Base-by-base conservation (phyloP, 495 filamentous ascomycete genomes). In the Daldinia caldariorum region DNA sequence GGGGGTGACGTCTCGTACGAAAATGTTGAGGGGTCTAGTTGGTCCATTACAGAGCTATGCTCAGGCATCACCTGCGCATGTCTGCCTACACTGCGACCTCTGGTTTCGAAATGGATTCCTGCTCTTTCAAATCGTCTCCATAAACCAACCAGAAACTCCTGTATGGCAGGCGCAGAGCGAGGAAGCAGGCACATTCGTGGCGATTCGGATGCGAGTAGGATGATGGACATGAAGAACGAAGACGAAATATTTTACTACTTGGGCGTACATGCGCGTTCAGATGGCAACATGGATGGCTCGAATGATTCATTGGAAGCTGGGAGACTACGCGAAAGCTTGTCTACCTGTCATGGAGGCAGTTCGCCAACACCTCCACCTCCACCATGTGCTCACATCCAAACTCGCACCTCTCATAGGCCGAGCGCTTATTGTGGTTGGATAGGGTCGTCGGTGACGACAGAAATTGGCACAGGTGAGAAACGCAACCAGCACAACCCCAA, bases 41-140 rank as follows among this genome's bases (percentile, higher is more conserved):
- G 87, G 87, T 86, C 85, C 16, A 81, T 82, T 49, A 77, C 85
- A 45, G 87, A 89, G 76, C 80, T 86, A 37, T 86, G 83, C 75
- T 83, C 83, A 0, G 88, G 84, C 34, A 86, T 89, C 39, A 84
- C 84, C 60, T 88, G 85, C 70, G 82, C 83, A 58, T 87, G 81
- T 67, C 82, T 89, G 16, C 85, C 87, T n/a, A 84, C 82, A 22
- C 80, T 86, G 4, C 80, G 84, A 6, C 83, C 86, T 12, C 77
- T 89, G 14, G 63, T 87, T 20, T 78, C 81, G 8, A 77, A 74
- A 18, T 70, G 83, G 58, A 29, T 80, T 0, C 80, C 80, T 16
- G 64, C 67, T 0, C 69, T 82, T 60, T 63, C 72, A 13, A 67
- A 66, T 60, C 66, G 53, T 14, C 66, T 72, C 1, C 70, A 72